phyloP scores from a whole-genome alignment of 805 yeast species.

The Myxozyma monticola region DNA sequence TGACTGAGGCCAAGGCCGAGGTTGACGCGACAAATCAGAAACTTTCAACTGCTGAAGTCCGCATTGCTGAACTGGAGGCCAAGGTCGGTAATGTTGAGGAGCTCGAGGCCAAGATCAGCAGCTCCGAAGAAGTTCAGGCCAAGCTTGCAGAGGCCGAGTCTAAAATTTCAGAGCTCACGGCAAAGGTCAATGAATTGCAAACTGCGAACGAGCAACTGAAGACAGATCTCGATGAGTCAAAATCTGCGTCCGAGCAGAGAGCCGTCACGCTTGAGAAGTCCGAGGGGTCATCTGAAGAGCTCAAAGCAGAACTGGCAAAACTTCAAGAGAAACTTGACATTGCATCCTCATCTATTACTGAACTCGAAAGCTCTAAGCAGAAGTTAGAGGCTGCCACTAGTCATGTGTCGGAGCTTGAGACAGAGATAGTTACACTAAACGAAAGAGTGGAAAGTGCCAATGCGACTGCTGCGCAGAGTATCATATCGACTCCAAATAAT shows the following conservation, averaged over 20 bases:
- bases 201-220: background rate
- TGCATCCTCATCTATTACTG: background rate
- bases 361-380: background rate
- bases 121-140: slow-evolving; percentile 13
- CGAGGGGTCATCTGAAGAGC: too few species aligned
- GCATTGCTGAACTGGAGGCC: slow-evolving; percentile 1
- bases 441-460: background rate
- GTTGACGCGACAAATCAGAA: slow-evolving; percentile 1
- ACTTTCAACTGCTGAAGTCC: slow-evolving; percentile 1
- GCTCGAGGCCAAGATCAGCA: slow-evolving; percentile 9
- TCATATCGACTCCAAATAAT: too few species aligned
- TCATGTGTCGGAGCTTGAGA: slow-evolving; percentile 18
- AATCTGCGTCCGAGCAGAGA: background rate
- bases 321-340: background rate
- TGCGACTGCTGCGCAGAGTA: too few species aligned
- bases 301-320: slow-evolving; percentile 30
- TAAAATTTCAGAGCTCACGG: slow-evolving; percentile 28
- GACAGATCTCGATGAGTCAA: background rate
- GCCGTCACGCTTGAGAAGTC: background rate
- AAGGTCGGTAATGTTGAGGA: background rate
- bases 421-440: slow-evolving; percentile 1
- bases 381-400: slow-evolving; percentile 7
- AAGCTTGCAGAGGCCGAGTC: slow-evolving; percentile 15
- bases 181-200: slow-evolving; percentile 4
- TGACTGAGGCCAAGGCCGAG: background rate